Evolutionary conservation across 768 basidiomycete genomes (phyloP).

Genomic region (Podaxis sp.): DNA sequence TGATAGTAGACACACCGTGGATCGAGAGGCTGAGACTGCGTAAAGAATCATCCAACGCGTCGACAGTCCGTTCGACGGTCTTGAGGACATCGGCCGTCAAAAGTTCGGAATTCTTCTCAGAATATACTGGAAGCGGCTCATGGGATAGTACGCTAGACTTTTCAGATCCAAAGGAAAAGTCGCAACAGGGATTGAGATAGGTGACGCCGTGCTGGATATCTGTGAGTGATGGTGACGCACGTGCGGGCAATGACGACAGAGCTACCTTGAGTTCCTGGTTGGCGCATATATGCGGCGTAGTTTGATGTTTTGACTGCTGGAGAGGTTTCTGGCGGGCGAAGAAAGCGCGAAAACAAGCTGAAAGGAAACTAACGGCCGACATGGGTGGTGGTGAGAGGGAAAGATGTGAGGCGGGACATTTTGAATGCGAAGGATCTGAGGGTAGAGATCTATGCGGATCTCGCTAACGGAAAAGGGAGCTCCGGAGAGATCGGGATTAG

Average conservation of each 20-base stretch:
- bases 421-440: constrained; percentile 22
- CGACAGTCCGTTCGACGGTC: constrained; percentile 55
- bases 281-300: background rate
- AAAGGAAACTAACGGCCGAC: constrained; percentile 21
- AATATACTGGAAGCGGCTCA: constrained; percentile 45
- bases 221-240: background rate
- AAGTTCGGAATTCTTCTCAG: constrained; percentile 21
- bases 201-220: constrained; percentile 19
- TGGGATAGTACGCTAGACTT: constrained; percentile 27
- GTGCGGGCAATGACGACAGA: constrained; percentile 4
- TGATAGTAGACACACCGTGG: constrained; percentile 49
- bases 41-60: constrained; percentile 50
- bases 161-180: constrained; percentile 36
- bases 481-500: constrained; percentile 23
- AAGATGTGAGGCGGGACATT: constrained; percentile 16
- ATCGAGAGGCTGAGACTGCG: constrained; percentile 69
- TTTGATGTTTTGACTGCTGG: constrained; percentile 14
- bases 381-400: constrained; percentile 20
- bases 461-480: constrained; percentile 11
- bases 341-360: constrained; percentile 38
- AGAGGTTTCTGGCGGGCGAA: constrained; percentile 23
- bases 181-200: constrained; percentile 42
- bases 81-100: constrained; percentile 39
- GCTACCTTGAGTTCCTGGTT: constrained; percentile 1
- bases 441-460: constrained; percentile 8